Base-by-base conservation (phyloP, 1,284 basidiomycete species). In the Acaromyces ingoldii region DNA sequence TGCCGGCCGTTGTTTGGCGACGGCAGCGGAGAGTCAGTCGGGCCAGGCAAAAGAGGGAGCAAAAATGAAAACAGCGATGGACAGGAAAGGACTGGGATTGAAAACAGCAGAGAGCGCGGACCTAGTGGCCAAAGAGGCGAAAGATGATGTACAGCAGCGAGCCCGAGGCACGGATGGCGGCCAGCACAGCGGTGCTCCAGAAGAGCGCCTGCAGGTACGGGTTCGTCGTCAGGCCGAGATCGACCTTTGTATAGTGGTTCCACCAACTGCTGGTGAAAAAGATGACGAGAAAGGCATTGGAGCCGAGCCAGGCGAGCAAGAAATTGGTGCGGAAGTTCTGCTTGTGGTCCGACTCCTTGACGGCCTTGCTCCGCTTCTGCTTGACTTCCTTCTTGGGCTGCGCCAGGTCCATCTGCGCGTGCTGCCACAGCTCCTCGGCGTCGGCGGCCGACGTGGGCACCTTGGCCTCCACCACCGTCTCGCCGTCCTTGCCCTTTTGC, bases 341-440 rank as follows among this genome's bases (percentile, higher is more conserved):
- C 76, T 87, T 86, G 66, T 84, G 84, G 77, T 93, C 90, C n/a
- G 83, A 82, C 65, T 90, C 86, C 78, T 91, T 92, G 28, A 88
- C 89, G 41, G 85, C 85, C n/a, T 88, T 84, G 68, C 86, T 85
- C 49, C 89, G 83, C 70, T 89, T 86, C 76, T 90, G 83, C 75
- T 86, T 86, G 77, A 83, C 81, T 62, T 85, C 82, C 19, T 69
- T 62, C 7, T 51, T 55, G 6, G 74, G 70, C 82, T 79, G 30
- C 82, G 80, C 68, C 82, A 81, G 53, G 91, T 79, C 36, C 87
- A 81, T 49, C 79, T 80, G 55, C 84, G 63, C 79, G 59, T 58
- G 88, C 83, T 49, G 79, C 89, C 90, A 93, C 36, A 92, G 77
- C 54, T 85, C 85, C 71, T 91, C 89, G 15, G 63, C 67, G 59